Base-by-base conservation (phyloP, 169 alveolate genomes). In the Babesia bigemina region DNA sequence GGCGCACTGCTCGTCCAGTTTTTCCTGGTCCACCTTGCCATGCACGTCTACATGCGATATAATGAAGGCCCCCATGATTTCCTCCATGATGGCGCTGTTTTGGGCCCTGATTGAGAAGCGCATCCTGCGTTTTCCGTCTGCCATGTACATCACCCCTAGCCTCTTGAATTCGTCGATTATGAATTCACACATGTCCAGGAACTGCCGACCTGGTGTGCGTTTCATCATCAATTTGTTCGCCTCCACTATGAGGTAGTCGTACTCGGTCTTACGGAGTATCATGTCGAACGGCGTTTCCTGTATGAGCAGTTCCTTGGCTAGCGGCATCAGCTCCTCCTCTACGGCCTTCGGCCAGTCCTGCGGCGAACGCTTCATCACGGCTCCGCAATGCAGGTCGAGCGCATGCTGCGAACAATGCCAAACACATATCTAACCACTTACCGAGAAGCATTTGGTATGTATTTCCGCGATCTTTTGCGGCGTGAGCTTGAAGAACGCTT, bases 371-470 rank as follows among this genome's bases (percentile, higher is more conserved):
- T 29, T 67, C 48, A 67, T 67, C 26, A 67, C 49, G 0, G 28
- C 29, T 29, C 66, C 55, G 26, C 58, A 67, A 53, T 67, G 66
- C n/a, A 16, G 53, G 45, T 42, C 58, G 6, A 67, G 76, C n/a
- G 65, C 76, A 22, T 36, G 44, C 66, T 58, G 66, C 66, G 22
- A 17, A n/a, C 65, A 57, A n/a, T 57, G 65, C 53, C 14, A 57
- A 14, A 33, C 4, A 22, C n/a, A 14, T 4, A 33, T 33, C 39
- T 33, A 33, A 33, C 6, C 19, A 33, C 59, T 29, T 47, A 63
- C 69, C 22, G 71, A 63, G 24, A 76, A 76, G 63, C 86, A 76
- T 42, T 76, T 76, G 33, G 86, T 49, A 44, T 76, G 86, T 17
- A 76, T 66, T 16, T 45, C 70, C 48, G 42, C 69, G 21, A 76